phyloP scores from a whole-genome alignment of 2,329 filamentous ascomycete species.

The Aspergillus pseudoterreus region DNA sequence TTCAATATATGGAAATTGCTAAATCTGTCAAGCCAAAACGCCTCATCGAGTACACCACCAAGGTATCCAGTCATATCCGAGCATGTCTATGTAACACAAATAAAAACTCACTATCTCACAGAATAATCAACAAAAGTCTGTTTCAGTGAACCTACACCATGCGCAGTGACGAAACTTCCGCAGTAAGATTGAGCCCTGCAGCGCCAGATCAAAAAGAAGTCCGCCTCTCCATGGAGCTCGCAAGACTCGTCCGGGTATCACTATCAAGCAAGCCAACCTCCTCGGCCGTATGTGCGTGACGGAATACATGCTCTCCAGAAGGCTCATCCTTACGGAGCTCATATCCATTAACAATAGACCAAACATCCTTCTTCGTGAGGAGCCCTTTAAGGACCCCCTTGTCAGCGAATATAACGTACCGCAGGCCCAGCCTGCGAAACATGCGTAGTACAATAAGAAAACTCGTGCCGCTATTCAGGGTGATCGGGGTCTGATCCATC shows the following conservation, averaged over 20 bases:
- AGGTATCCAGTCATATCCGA: constrained; percentile 3
- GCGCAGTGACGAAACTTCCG: not conserved
- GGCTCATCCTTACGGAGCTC: constrained; percentile 48
- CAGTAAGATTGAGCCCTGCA: not conserved
- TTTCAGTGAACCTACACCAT: not conserved
- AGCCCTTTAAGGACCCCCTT: constrained; percentile 77
- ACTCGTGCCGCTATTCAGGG: constrained; percentile 69
- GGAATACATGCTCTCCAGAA: constrained; percentile 25
- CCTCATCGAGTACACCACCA: not conserved
- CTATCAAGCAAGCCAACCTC: constrained; percentile 36
- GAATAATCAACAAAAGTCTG: no score
- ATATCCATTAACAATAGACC: constrained; percentile 82
- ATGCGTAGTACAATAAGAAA: constrained; percentile 85
- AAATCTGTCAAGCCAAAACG: not conserved
- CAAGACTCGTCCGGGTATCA: constrained; percentile 30
- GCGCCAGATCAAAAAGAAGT: constrained; percentile 24
- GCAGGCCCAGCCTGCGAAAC: constrained; percentile 89
- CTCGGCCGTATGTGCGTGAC: constrained; percentile 27
- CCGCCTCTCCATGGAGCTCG: constrained; percentile 28
- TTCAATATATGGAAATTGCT: no score
- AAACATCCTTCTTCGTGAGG: constrained; percentile 95
- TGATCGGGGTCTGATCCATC: constrained; percentile 99
- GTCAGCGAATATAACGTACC: constrained; percentile 85
- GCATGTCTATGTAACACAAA: not conserved
- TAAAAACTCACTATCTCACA: not conserved